Evolutionary conservation across 345 rosid species (phyloP).

Genomic region (Heritiera fomes): DNA sequence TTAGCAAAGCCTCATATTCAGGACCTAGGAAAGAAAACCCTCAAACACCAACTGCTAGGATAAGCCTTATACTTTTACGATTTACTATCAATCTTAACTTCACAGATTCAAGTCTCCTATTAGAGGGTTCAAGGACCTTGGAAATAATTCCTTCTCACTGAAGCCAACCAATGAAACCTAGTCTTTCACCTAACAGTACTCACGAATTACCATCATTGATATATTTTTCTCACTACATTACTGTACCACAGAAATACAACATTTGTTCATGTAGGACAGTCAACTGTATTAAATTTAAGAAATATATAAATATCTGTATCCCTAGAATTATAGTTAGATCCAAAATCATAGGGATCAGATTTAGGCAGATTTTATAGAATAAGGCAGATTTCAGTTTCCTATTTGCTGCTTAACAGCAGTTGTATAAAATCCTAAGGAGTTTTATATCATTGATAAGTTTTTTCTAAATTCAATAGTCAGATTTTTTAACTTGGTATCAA

Average conservation of each 20-base stretch:
- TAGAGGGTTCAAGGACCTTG: slow-evolving; percentile 5
- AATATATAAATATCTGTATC: no score
- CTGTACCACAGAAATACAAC: background rate
- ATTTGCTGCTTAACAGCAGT: no score
- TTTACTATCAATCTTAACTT: background rate
- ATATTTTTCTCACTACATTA: background rate
- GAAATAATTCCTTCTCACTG: background rate
- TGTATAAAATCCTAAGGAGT: no score
- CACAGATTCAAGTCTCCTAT: background rate
- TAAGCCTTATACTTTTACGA: background rate
- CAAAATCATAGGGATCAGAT: no score
- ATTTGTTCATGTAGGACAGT: background rate
- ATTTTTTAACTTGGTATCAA: no score
- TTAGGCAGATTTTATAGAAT: no score
- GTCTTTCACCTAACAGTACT: background rate
- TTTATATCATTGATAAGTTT: no score
- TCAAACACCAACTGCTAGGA: background rate
- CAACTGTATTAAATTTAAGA: no score
- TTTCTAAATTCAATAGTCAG: no score
- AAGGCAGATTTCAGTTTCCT: no score
- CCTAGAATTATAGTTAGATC: no score
- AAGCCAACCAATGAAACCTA: background rate
- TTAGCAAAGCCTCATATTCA: background rate
- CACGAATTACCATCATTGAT: background rate
- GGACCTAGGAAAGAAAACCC: slow-evolving; percentile 5